Conservation (phyloP, 2,329 filamentous ascomycete species). For the Pseudocercospora fuligena region DNA sequence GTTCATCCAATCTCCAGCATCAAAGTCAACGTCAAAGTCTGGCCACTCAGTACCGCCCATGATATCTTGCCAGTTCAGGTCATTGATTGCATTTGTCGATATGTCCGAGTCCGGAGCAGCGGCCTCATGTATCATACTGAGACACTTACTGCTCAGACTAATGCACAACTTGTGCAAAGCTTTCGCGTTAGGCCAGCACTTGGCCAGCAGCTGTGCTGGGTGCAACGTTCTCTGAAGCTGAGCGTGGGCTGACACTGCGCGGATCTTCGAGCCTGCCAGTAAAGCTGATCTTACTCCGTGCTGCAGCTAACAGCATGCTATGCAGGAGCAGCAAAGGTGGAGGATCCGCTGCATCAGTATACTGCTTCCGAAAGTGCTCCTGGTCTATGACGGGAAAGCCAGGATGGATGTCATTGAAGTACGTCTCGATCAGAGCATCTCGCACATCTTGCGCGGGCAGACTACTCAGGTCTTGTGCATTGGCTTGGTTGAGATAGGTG, state of each 20-base stretch:
- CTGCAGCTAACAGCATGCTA: conserved; percentile 19
- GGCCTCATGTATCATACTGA: not conserved
- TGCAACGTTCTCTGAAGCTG: conserved; percentile 19
- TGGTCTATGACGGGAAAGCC: conserved; percentile 22
- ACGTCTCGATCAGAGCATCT: conserved; percentile 21
- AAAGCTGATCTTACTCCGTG: conserved; percentile 8
- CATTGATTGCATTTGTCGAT: not conserved
- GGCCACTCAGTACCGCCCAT: not conserved
- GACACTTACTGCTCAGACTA: not conserved
- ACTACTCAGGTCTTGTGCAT: conserved; percentile 15
- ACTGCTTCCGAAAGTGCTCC: not conserved
- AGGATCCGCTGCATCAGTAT: conserved; percentile 12
- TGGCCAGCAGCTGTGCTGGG: conserved; percentile 15
- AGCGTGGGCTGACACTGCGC: conserved; percentile 14
- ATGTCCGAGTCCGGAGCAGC: not conserved
- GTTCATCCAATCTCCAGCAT: conserved; percentile 3
- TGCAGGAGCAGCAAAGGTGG: conserved; percentile 18
- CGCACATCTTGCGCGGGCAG: conserved; percentile 15
- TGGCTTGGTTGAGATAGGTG: conserved; percentile 15
- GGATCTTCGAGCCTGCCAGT: conserved; percentile 1
- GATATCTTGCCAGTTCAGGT: conserved; percentile 4
- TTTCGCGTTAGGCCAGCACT: conserved; percentile 19
- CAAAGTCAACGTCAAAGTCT: not conserved
- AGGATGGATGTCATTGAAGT: conserved; percentile 24
- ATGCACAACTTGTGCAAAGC: conserved; percentile 15